Conservation (phyloP, 352 stramenopile genomes). For the Pythium coloratum region DNA sequence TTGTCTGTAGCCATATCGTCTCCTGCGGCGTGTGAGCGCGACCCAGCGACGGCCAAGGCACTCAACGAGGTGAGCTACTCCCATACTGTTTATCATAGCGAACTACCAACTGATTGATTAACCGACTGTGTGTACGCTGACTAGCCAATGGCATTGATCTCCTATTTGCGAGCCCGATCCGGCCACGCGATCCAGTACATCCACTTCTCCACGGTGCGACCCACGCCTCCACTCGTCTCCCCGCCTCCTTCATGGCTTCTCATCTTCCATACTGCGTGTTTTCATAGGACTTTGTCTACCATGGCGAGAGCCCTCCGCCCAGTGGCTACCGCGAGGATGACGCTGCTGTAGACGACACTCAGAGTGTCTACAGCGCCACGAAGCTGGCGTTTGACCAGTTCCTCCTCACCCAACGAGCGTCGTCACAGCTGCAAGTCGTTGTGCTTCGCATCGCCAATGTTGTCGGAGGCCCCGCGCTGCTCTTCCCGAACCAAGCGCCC, state of each 20-base stretch:
- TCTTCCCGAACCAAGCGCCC: constrained; percentile 36
- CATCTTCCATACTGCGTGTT: not conserved
- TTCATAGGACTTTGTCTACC: constrained; percentile 66
- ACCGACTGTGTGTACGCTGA: constrained; percentile 12
- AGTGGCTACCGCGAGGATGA: constrained; percentile 42
- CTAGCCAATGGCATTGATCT: constrained; percentile 43
- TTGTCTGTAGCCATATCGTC: constrained; percentile 47
- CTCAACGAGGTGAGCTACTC: constrained; percentile 47
- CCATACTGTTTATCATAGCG: not conserved
- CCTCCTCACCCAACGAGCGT: constrained; percentile 17
- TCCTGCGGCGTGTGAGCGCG: constrained; percentile 52
- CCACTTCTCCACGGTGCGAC: constrained; percentile 59
- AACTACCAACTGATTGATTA: not conserved
- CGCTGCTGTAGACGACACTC: constrained; percentile 8
- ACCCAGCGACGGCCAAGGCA: constrained; percentile 31
- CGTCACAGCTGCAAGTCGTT: constrained; percentile 10
- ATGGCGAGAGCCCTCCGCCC: constrained; percentile 27
- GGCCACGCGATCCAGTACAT: constrained; percentile 39
- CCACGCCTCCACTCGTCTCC: not conserved
- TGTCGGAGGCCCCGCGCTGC: constrained; percentile 39
- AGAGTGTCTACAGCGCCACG: constrained; percentile 38
- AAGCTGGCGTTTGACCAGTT: constrained; percentile 60
- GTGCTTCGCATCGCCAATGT: constrained; percentile 69
- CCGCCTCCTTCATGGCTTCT: not conserved
- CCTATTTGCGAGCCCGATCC: constrained; percentile 29